These are phyloP conservation scores for Lachnellula occidentalis DNA, from an alignment of 2,329 filamentous ascomycete species.

Conservation along the genomic window DNA sequence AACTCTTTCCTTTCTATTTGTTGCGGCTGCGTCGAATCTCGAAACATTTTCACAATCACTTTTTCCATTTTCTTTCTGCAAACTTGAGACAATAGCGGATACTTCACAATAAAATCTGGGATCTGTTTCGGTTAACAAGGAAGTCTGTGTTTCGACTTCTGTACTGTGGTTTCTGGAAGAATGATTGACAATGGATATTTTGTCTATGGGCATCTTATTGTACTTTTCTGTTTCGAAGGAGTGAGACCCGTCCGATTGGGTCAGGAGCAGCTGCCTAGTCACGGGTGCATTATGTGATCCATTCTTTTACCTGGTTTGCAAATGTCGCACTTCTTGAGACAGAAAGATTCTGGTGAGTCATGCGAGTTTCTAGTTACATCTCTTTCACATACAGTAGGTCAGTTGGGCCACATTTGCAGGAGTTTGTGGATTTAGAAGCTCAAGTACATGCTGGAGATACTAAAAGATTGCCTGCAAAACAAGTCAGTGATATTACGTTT, in stretches of 20 bases:
- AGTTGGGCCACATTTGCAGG: background rate
- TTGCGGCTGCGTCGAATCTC: background rate
- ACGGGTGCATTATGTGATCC: background rate
- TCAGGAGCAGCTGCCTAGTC: conserved; percentile 2
- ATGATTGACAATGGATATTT: no score
- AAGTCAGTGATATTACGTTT: background rate
- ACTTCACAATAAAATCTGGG: background rate
- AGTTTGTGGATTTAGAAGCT: background rate
- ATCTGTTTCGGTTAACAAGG: background rate
- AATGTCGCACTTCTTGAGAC: background rate
- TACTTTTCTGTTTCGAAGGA: background rate
- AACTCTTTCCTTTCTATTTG: background rate
- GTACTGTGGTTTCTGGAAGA: background rate
- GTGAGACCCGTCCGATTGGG: background rate
- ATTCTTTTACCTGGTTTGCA: background rate
- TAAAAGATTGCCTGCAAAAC: conserved; percentile 25
- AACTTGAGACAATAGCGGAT: background rate
- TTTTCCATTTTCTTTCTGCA: background rate
- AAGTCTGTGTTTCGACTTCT: background rate
- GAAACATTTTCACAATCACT: background rate
- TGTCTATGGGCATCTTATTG: background rate
- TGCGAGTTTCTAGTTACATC: background rate
- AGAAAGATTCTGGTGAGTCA: background rate
- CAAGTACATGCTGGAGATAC: conserved; percentile 28
- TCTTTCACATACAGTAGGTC: no score